These are phyloP conservation scores for Corylus americana DNA, from an alignment of 306 rosid genomes.

Conservation along the genomic window DNA sequence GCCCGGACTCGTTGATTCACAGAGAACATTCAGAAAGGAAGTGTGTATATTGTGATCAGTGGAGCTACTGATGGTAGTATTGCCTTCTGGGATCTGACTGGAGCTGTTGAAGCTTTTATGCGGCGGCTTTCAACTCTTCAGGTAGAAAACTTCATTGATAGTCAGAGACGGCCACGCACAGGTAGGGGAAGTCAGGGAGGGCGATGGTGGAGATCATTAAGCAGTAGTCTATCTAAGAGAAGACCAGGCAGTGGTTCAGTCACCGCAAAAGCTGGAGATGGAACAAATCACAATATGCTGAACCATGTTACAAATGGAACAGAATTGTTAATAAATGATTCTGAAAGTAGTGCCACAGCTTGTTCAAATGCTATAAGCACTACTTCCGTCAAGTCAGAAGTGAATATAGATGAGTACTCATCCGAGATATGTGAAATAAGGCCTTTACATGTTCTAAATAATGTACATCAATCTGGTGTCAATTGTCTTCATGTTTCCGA, in stretches of 20 bases:
- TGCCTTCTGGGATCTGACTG: conserved; percentile 85
- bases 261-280: conserved; percentile 34
- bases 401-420: conserved; percentile 37
- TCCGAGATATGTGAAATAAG: conserved; percentile 60
- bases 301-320: conserved; percentile 29
- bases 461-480: conserved; percentile 88
- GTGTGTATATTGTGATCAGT: conserved; percentile 64
- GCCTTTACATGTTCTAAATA: conserved; percentile 53
- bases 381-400: conserved; percentile 37
- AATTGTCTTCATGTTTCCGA: conserved; percentile 88
- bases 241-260: conserved; percentile 25
- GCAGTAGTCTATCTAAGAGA: conserved; percentile 46
- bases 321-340: conserved; percentile 36
- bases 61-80: conserved; percentile 98
- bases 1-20: conserved; percentile 26
- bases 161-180: conserved; percentile 85
- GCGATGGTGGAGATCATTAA: conserved; percentile 81
- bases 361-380: conserved; percentile 40
- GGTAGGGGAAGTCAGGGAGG: conserved; percentile 99
- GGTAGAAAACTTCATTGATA: conserved; percentile 58
- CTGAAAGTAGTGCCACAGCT: conserved; percentile 30
- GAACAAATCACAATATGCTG: conserved; percentile 17
- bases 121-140: conserved; percentile 50
- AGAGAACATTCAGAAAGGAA: conserved; percentile 45
- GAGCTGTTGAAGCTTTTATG: conserved; percentile 70